Evolutionary conservation across 345 rosid species (phyloP).

Genomic region (Psidium friedrichsthalianum): DNA sequence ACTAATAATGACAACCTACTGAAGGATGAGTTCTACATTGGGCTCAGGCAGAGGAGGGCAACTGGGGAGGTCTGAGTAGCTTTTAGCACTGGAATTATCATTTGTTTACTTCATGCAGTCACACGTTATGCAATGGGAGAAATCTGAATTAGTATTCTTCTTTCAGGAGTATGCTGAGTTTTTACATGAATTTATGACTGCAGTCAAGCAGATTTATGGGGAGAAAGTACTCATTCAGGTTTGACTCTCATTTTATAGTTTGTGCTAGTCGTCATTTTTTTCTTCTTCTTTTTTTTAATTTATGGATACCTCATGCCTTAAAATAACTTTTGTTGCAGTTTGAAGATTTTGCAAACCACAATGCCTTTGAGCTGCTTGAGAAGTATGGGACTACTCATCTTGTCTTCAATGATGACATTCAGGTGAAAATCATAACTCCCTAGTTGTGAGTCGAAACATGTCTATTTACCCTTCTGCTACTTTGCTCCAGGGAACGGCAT

Average conservation of each 20-base stretch:
- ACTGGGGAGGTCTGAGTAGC: conserved; percentile 61
- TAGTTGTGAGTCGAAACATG: not conserved
- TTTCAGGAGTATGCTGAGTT: conserved; percentile 77
- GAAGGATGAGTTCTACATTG: conserved; percentile 88
- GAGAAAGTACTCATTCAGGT: conserved; percentile 96
- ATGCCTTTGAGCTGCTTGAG: conserved; percentile 84
- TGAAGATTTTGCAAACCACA: conserved; percentile 97
- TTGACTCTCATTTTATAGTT: not conserved
- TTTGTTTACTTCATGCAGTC: conserved; percentile 1
- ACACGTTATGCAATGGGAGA: not conserved
- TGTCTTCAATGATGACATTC: conserved; percentile 96
- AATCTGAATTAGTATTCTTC: conserved; percentile 6
- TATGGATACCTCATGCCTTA: not conserved
- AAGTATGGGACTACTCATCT: conserved; percentile 87
- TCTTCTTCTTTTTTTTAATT: not conserved
- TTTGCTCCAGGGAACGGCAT: conserved; percentile 79
- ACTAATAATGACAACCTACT: conserved; percentile 81
- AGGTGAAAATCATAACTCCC: conserved; percentile 30
- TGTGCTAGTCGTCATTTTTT: not conserved
- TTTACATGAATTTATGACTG: conserved; percentile 86
- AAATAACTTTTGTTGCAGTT: conserved; percentile 37
- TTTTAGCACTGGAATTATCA: not conserved
- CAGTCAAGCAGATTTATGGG: conserved; percentile 84
- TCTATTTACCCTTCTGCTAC: not conserved
- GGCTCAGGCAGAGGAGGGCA: conserved; percentile 90